Evolutionary conservation across 768 basidiomycete genomes (phyloP).

Genomic region (Auricularia cornea): DNA sequence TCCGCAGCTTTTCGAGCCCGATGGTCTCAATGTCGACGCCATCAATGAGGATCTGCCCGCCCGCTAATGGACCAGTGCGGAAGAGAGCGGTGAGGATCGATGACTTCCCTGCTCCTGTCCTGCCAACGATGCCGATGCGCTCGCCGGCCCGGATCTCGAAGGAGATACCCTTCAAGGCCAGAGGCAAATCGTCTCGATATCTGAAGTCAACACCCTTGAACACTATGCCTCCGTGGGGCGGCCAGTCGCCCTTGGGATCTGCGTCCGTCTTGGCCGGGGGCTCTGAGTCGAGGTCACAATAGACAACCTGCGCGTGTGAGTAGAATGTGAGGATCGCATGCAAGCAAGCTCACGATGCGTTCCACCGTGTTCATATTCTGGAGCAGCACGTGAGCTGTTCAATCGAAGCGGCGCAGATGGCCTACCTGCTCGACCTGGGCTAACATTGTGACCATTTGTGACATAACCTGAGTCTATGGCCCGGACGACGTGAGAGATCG

Average conservation of each 20-base stretch:
- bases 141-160: slow-evolving; percentile 54
- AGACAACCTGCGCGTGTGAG: slow-evolving; percentile 30
- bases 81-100: slow-evolving; percentile 23
- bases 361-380: slow-evolving; percentile 65
- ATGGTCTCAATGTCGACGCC: slow-evolving; percentile 43
- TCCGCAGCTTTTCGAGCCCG: slow-evolving; percentile 46
- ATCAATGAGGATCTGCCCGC: slow-evolving; percentile 53
- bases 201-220: slow-evolving; percentile 47
- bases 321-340: neutral
- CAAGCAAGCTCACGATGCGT: slow-evolving; percentile 36
- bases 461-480: neutral
- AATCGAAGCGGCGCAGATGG: neutral
- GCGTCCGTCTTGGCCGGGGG: slow-evolving; percentile 45
- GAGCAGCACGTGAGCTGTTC: neutral
- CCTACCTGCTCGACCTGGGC: neutral
- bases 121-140: slow-evolving; percentile 50
- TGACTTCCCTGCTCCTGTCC: slow-evolving; percentile 36
- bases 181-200: slow-evolving; percentile 56
- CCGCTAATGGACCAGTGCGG: slow-evolving; percentile 46
- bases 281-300: slow-evolving; percentile 51
- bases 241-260: slow-evolving; percentile 41
- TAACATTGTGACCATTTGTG: neutral
- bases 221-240: slow-evolving; percentile 41
- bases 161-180: slow-evolving; percentile 53
- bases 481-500: too few species aligned